Evolutionary conservation across 192 early-diverging fungal species (phyloP).

Genomic region (Rhizophagus clarus): DNA sequence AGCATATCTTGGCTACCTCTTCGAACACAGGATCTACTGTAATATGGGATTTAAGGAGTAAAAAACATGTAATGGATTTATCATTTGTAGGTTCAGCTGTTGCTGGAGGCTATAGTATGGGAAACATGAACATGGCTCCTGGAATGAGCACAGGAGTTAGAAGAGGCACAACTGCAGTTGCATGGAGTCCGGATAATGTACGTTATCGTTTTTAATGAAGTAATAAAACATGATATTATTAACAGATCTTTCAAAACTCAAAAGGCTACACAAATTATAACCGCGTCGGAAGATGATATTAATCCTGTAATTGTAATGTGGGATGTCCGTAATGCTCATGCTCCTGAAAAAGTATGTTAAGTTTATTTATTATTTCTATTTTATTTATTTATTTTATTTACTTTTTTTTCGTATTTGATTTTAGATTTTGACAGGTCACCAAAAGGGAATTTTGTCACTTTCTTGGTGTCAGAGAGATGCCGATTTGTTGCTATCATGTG

Average conservation of each 20-base stretch:
- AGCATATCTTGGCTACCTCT: constrained; percentile 91
- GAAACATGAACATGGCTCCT: constrained; percentile 44
- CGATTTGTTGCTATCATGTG: constrained; percentile 88
- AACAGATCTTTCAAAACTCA: neutral
- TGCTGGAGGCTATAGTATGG: constrained; percentile 45
- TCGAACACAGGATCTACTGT: constrained; percentile 91
- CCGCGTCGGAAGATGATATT: constrained; percentile 89
- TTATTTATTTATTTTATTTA: neutral
- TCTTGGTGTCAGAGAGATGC: constrained; percentile 96
- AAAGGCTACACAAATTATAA: constrained; percentile 90
- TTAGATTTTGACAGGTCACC: constrained; percentile 78
- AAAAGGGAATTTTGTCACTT: constrained; percentile 87
- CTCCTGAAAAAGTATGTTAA: constrained; percentile 71
- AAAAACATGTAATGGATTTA: constrained; percentile 84
- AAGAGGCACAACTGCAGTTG: constrained; percentile 76
- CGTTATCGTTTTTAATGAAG: neutral
- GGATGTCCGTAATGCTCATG: constrained; percentile 95
- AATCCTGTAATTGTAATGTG: constrained; percentile 88
- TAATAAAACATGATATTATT: neutral
- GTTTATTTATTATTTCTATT: neutral
- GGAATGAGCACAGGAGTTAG: constrained; percentile 55
- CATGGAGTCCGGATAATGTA: constrained; percentile 91
- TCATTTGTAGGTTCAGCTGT: constrained; percentile 52
- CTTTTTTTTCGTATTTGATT: constrained; percentile 10
- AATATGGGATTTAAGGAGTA: constrained; percentile 92